Evolutionary conservation across 805 yeast genomes (phyloP).

Genomic region (Candida tibetensis): DNA sequence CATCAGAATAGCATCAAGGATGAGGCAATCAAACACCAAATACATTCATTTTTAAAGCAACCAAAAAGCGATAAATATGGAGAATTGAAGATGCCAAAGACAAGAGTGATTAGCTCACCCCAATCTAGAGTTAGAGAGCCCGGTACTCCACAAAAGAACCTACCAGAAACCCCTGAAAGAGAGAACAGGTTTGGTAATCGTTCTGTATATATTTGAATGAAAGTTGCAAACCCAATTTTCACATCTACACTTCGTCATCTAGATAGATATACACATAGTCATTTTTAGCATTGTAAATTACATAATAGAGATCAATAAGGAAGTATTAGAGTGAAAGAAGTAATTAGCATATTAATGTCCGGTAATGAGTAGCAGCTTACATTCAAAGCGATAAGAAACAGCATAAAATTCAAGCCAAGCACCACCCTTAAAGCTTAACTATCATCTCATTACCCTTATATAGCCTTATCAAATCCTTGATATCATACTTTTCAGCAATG

Average conservation of each 20-base stretch:
- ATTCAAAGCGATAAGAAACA: no score
- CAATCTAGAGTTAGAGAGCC: no score
- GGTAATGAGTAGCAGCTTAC: no score
- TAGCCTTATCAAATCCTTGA: conserved; percentile 43
- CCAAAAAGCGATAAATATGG: background rate
- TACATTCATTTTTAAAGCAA: background rate
- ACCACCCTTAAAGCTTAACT: conserved; percentile 35
- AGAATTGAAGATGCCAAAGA: background rate
- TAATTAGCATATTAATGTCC: no score
- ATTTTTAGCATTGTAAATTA: background rate
- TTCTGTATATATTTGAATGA: background rate
- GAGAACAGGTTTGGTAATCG: conserved; percentile 6
- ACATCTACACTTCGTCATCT: background rate
- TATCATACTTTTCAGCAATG: conserved; percentile 71
- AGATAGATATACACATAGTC: background rate
- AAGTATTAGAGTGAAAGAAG: no score
- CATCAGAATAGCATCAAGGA: no score
- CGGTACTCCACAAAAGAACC: no score
- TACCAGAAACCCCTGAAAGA: conserved; percentile 5
- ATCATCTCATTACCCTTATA: conserved; percentile 36
- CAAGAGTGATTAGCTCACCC: no score
- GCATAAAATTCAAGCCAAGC: no score
- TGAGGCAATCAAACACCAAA: background rate
- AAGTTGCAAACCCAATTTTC: background rate
- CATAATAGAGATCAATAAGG: background rate